Base-by-base conservation (phyloP, 345 rosid species). In the Citrus cavaleriei region DNA sequence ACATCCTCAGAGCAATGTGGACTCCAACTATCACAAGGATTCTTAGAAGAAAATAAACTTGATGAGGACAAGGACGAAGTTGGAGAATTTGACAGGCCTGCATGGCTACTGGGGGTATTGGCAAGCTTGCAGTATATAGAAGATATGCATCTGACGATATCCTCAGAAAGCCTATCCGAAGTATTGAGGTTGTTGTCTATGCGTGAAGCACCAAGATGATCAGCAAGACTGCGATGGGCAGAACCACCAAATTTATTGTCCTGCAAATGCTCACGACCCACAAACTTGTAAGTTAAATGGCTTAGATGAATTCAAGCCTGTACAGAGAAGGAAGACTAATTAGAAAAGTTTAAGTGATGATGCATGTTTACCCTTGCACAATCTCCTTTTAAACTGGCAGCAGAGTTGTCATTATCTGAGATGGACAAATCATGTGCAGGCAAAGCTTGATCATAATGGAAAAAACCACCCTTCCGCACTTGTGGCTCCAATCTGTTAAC, bases 101-200 rank as follows among this genome's bases (percentile, higher is more conserved):
- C 80, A 59, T 82, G 77, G 75, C 81, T 27, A 37, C 80, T 65
- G 30, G 82, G 77, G 71, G 81, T 84, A 63, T 81, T 83, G 65
- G 90, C 83, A 64, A 94, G 90, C 78, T 91, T 89, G 91, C 91
- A 87, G 81, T 92, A 94, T 73, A 91, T 90, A 83, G 94, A 90
- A 79, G 92, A 90, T 74, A 94, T 92, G 79, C 97, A 94, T 90
- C 87, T 89, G 73, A 92, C 79, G 58, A 91, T 90, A 78, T 94
- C 91, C 83, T 91, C 92, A 18, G 98, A 91, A 35, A 92, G 91
- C 78, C 86, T 89, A 84, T 88, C 93, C 9, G 93, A 92, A 61
- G 88, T 85, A 42, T 62, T 68, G 65, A 83, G 37, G 73, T 77
- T 59, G 35, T 82, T 79, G 55, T 86, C 80, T 27, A 81, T 38